phyloP scores from a whole-genome alignment of 345 rosid genomes.

The Populus pruinosa region DNA sequence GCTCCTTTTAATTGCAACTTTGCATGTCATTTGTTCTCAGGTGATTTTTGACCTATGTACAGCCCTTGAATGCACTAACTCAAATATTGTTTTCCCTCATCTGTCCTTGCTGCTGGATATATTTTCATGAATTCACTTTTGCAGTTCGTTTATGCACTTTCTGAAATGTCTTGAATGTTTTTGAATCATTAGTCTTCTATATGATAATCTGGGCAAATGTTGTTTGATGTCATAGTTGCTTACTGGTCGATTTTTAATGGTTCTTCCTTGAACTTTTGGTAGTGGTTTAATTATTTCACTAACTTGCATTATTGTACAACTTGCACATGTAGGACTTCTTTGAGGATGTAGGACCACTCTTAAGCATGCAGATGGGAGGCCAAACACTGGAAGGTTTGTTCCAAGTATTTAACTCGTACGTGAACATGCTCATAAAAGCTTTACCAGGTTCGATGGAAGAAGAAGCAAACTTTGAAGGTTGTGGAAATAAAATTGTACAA shows the following conservation, averaged over 20 bases:
- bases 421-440: conserved; percentile 82
- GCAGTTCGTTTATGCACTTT: neutral
- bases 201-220: neutral
- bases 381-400: conserved; percentile 89
- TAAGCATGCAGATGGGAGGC: conserved; percentile 97
- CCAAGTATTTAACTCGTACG: conserved; percentile 87
- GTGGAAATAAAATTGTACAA: conserved; percentile 75
- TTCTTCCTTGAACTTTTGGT: conserved; percentile 3
- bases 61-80: neutral
- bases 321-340: conserved; percentile 70
- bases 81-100: neutral
- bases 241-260: conserved; percentile 10
- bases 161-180: neutral
- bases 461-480: conserved; percentile 75
- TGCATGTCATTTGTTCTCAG: neutral
- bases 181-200: neutral
- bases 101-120: neutral
- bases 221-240: neutral
- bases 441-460: conserved; percentile 96
- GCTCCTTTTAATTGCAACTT: neutral
- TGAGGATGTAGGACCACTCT: conserved; percentile 96
- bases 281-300: conserved; percentile 1
- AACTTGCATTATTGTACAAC: conserved; percentile 2
- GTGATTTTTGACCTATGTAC: neutral
- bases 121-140: neutral